These are phyloP conservation scores for Dittrichia graveolens DNA, from an alignment of 129 eudicot genomes.

Conservation along the genomic window DNA sequence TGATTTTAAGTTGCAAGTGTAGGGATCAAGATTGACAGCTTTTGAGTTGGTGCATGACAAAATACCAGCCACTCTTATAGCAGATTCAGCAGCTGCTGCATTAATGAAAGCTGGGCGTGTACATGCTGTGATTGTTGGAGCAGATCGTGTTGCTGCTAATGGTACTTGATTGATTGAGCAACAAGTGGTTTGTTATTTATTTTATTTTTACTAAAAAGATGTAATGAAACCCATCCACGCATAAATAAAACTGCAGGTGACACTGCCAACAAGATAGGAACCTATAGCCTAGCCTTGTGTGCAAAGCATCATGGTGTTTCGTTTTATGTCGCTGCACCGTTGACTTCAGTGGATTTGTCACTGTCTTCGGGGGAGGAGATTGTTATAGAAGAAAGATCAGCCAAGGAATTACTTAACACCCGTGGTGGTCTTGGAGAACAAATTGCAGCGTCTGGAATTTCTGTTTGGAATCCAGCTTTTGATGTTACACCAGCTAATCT, in stretches of 20 bases:
- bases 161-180: slow-evolving; percentile 46
- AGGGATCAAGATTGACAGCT: slow-evolving; percentile 98
- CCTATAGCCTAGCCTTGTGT: slow-evolving; percentile 81
- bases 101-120: slow-evolving; percentile 81
- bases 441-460: slow-evolving; percentile 93
- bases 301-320: slow-evolving; percentile 82
- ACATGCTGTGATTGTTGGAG: slow-evolving; percentile 92
- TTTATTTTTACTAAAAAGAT: background rate
- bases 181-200: background rate
- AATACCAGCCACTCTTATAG: slow-evolving; percentile 92
- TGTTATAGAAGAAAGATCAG: slow-evolving; percentile 90
- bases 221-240: background rate
- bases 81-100: slow-evolving; percentile 98
- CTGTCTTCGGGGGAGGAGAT: slow-evolving; percentile 81
- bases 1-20: background rate
- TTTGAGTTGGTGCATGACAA: slow-evolving; percentile 91
- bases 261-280: slow-evolving; percentile 96
- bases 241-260: slow-evolving; percentile 57
- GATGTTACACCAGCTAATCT: slow-evolving; percentile 89
- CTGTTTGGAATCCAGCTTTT: slow-evolving; percentile 99
- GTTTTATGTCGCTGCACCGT: slow-evolving; percentile 90
- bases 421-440: slow-evolving; percentile 98
- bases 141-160: slow-evolving; percentile 97
- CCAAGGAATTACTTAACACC: slow-evolving; percentile 68
- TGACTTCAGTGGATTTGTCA: slow-evolving; percentile 87